These are phyloP conservation scores for Ilyonectria sp. DNA, from an alignment of 2,329 filamentous ascomycete genomes.

Conservation along the genomic window DNA sequence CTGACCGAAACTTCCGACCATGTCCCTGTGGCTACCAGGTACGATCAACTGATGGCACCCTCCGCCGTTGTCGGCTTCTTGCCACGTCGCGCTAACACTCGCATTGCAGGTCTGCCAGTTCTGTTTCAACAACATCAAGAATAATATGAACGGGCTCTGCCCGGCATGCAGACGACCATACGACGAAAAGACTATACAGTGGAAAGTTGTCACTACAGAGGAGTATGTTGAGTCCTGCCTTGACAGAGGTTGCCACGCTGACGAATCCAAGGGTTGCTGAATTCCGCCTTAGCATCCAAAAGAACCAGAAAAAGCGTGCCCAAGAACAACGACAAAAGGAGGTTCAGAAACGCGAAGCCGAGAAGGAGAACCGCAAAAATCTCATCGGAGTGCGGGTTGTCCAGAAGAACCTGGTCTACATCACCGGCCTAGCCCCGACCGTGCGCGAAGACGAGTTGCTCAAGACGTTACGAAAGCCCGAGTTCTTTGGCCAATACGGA, in stretches of 20 bases:
- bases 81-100: constrained; percentile 45
- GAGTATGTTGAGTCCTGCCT: constrained; percentile 75
- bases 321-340: constrained; percentile 91
- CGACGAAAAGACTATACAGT: constrained; percentile 97
- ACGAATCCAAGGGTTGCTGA: constrained; percentile 73
- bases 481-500: constrained; percentile 98
- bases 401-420: constrained; percentile 98
- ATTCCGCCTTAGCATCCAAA: constrained; percentile 84
- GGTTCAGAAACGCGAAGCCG: constrained; percentile 94
- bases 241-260: constrained; percentile 34
- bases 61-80: constrained; percentile 22
- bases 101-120: constrained; percentile 91
- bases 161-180: constrained; percentile 97
- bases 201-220: constrained; percentile 94
- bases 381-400: constrained; percentile 95
- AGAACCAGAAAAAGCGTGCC: constrained; percentile 93
- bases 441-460: constrained; percentile 94
- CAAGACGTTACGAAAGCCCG: constrained; percentile 88
- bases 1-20: constrained; percentile 95
- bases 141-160: constrained; percentile 96
- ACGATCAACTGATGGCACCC: constrained; percentile 44
- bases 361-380: constrained; percentile 95
- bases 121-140: constrained; percentile 99
- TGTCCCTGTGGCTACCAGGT: constrained; percentile 99
- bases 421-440: constrained; percentile 92